Evolutionary conservation across 1,284 basidiomycete species (phyloP), one percentile per base, ranked within the genome.

Genomic region (Leccinum angustisporum): DNA sequence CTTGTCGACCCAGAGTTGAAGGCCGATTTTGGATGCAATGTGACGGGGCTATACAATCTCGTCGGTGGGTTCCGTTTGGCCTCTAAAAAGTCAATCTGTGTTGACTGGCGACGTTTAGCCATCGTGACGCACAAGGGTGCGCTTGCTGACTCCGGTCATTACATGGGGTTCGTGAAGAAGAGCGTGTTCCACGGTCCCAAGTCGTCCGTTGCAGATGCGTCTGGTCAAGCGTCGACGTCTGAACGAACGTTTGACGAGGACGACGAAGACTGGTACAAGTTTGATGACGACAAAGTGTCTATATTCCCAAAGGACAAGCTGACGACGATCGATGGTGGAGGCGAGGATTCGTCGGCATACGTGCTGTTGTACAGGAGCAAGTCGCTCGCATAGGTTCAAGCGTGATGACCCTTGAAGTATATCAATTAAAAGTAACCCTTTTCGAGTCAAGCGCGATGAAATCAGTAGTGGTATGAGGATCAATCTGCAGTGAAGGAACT

Each of bases 101-200:
- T 54, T 66, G 30, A 65, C 46, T 51, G 27, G 33, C 34, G 31
- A 54, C 18, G 27, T 30, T 50, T 69, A 93, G 94, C 90, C 1
- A 92, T 99, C 71, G 89, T 99, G 14, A 97, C 95, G 30, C 97
- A 98, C 83, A 99, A 99, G 75, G 97, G 97, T 16, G 88, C 95
- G 0, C 91, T 91, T 0, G 95, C 97, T 0, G 95, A 98, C 72
- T 88, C 92, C 0, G 96, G 95, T 1, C 95, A 97, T 76, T 97
- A 97, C 74, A 95, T 97, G 43, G 92, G 87, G 1, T 97, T 92
- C 80, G 92, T 90, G 54, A 92, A 90, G 80, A 90, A 88, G 79
- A 84, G 80, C 64, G 84, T 83, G 11, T 85, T 91, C 76, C 82
- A 85, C 54, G 67, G 61, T 1, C 48, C 64, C 40, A 72, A 67